A percentile compares a stretch with the other conserved stretches of the same genome.
Conservation (phyloP, 2,329 filamentous ascomycete species). For the Chalara sp. region DNA sequence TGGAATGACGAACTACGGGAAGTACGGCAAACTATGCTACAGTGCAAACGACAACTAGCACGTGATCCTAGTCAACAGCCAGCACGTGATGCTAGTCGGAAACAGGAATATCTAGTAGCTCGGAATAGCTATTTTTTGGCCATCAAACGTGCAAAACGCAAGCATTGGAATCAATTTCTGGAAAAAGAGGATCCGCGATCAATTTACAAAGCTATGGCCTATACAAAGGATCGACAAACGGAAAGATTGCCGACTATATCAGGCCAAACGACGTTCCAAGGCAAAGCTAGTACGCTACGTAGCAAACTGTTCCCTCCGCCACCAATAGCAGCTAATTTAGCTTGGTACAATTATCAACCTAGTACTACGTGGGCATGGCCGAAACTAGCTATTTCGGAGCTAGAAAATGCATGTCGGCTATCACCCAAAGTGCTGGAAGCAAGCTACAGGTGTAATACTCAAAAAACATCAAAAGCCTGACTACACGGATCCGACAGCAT, state of each 20-base stretch:
- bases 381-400: background rate
- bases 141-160: background rate
- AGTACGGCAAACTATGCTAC: background rate
- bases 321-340: background rate
- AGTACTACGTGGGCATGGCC: background rate
- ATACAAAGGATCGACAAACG: background rate
- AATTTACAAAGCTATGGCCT: background rate
- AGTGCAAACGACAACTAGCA: background rate
- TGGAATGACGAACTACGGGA: background rate
- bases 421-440: background rate
- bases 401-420: background rate
- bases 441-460: slow-evolving; percentile 1
- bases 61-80: background rate
- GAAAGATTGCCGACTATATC: background rate
- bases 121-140: background rate
- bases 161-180: background rate
- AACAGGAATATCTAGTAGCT: background rate
- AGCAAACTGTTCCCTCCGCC: background rate
- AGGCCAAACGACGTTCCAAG: background rate
- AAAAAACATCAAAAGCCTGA: background rate
- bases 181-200: background rate
- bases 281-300: background rate
- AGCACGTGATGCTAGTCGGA: no score
- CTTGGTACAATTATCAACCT: background rate
- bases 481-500: background rate